Conservation (phyloP, 148 eudicot species). For the Heliosperma pusillum region DNA sequence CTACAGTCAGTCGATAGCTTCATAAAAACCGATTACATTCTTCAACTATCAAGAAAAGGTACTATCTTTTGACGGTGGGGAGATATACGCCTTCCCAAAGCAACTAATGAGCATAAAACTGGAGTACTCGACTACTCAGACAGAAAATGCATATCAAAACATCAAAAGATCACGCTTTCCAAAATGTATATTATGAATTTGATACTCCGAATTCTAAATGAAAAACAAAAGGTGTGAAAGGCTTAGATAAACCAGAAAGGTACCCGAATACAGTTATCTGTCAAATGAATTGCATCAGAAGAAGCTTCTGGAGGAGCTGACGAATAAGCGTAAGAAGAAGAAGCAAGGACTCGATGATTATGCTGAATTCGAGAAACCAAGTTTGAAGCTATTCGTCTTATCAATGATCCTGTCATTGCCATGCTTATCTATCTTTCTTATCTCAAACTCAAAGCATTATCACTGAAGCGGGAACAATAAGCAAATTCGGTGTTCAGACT, state of each 20-base stretch:
- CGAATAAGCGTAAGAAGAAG: constrained; percentile 29
- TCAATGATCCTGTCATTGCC: constrained; percentile 42
- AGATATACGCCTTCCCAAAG: too few species aligned
- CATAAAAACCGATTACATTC: too few species aligned
- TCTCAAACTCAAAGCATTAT: constrained; percentile 1
- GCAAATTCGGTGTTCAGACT: background rate
- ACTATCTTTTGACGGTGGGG: background rate
- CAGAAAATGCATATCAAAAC: too few species aligned
- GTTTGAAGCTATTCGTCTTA: constrained; percentile 42
- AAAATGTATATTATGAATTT: background rate
- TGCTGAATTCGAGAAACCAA: constrained; percentile 51
- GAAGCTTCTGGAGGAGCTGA: constrained; percentile 38
- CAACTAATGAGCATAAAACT: background rate
- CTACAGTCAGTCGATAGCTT: constrained; percentile 23
- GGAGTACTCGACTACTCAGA: too few species aligned
- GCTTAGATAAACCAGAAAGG: constrained; percentile 8
- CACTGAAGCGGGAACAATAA: background rate
- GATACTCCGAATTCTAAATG: background rate
- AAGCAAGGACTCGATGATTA: constrained; percentile 46
- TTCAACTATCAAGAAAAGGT: too few species aligned
- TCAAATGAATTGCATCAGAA: constrained; percentile 54
- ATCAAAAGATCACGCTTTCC: too few species aligned
- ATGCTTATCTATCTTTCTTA: background rate
- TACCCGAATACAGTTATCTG: constrained; percentile 73
- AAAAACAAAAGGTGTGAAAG: too few species aligned